These are phyloP conservation scores for Penstemon eatonii DNA, from an alignment of 257 asterid genomes.

Conservation along the genomic window DNA sequence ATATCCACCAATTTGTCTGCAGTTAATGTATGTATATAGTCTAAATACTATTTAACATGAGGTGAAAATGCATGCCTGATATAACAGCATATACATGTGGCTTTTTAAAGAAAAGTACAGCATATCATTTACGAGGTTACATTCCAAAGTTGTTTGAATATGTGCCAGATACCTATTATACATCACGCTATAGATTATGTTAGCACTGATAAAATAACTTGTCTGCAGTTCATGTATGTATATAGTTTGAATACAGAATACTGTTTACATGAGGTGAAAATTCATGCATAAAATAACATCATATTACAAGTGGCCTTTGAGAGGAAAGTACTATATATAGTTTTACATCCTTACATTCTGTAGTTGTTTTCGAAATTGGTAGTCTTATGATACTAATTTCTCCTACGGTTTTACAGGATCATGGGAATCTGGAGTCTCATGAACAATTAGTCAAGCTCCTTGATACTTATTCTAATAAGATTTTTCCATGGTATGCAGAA, in stretches of 20 bases:
- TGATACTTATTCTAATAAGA: conserved; percentile 65
- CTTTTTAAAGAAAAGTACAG: conserved; percentile 6
- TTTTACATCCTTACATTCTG: too few species aligned
- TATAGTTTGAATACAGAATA: too few species aligned
- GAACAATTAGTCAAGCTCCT: conserved; percentile 58
- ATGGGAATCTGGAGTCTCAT: conserved; percentile 47
- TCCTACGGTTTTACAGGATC: conserved; percentile 48
- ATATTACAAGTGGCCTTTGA: too few species aligned
- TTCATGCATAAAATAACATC: too few species aligned
- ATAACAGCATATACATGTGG: not conserved
- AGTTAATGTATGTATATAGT: conserved; percentile 64
- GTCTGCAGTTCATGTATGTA: too few species aligned
- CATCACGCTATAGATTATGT: conserved; percentile 7
- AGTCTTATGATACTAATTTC: conserved; percentile 26
- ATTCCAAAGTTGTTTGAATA: conserved; percentile 7
- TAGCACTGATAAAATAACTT: not conserved
- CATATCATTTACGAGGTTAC: conserved; percentile 11
- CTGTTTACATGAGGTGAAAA: too few species aligned
- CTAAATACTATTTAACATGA: conserved; percentile 23
- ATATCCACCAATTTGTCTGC: conserved; percentile 54
- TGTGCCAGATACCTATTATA: not conserved
- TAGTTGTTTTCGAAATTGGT: not conserved
- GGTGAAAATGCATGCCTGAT: not conserved
- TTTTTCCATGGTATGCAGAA: conserved; percentile 76
- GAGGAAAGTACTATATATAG: too few species aligned